These are phyloP conservation scores for Daldinia bambusicola DNA, from an alignment of 495 filamentous ascomycete genomes.

Conservation along the genomic window DNA sequence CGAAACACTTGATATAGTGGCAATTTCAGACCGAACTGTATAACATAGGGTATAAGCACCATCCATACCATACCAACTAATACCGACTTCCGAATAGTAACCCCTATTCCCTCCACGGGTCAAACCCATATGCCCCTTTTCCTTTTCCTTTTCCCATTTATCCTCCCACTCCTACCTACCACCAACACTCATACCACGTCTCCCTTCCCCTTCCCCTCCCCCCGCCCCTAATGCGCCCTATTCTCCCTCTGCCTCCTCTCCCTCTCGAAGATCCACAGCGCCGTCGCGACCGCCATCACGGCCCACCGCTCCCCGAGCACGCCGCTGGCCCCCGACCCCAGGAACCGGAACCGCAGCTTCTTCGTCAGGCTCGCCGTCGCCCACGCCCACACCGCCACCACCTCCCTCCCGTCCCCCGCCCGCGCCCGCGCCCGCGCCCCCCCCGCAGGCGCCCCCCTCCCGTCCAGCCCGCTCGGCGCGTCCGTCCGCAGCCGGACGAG, in stretches of 20 bases:
- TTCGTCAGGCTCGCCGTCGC: slow-evolving; percentile 32
- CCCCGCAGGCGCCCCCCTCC: slow-evolving; percentile 6
- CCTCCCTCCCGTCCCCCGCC: slow-evolving; percentile 43
- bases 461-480: background rate
- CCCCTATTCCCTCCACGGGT: background rate
- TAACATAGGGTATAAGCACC: background rate
- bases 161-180: background rate
- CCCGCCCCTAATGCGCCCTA: too few species aligned
- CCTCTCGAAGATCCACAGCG: slow-evolving; percentile 19
- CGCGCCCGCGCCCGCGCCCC: too few species aligned
- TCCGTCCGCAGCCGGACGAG: slow-evolving; percentile 38
- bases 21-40: background rate
- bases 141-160: too few species aligned
- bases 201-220: background rate
- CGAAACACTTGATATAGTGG: background rate
- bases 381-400: slow-evolving; percentile 44
- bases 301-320: slow-evolving; percentile 47
- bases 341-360: slow-evolving; percentile 41
- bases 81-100: background rate
- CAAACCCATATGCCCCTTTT: too few species aligned
- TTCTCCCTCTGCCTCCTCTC: background rate
- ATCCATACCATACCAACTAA: too few species aligned
- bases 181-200: background rate
- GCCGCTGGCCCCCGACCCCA: slow-evolving; percentile 44
- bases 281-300: slow-evolving; percentile 47